Evolutionary conservation across 805 yeast genomes (phyloP), one percentile per base, ranked within the genome.

Genomic region (Zygosaccharomyces pseudorouxii): DNA sequence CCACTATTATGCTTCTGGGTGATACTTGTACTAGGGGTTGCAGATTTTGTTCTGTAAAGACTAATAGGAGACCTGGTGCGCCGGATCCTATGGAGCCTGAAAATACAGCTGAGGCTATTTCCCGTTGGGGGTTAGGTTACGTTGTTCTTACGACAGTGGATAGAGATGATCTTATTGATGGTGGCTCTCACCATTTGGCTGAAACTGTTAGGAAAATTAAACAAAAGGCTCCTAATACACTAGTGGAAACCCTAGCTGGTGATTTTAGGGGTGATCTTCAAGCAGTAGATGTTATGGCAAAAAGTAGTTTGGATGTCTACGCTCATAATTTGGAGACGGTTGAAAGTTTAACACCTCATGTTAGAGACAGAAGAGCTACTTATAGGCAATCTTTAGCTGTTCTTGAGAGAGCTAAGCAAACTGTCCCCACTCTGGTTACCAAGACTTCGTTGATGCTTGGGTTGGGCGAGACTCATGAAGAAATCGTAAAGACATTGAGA

Each of bases 1-100:
- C 99, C 3, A 93, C 99, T 1, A 93, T 93, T 58, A 93, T 93
- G 99, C 74, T 93, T 50, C 77, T 93, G 78, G 99, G 99, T 53
- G 99, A 93, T 61, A 93, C 99, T 0, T 93, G 99, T 71, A 93
- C 99, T 1, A 78, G 99, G 71, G 99, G 99, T n/a, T 93, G 99
- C 66, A 77, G 99, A 54, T 93, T 93, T 71, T 93, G 99, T 67
- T 87, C 96, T 1, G 99, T 93, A 41, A 93, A 93, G 68, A 93
- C 99, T 1, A 83, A 82, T 65, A 78, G 99, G 61, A 71, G 71
- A 1, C 99, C 99, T 1, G 81, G 84, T 0, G 81, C 89, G 8
- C 84, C 95, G 6, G 99, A 93, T 71, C 96, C 97, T 18, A 81
- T 77, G 75, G 99, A 93, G 68, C 99, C 99, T 0, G 97, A 88